Conservation (phyloP, 1,139 yeast species). For the Suhomyces bribrorum region DNA sequence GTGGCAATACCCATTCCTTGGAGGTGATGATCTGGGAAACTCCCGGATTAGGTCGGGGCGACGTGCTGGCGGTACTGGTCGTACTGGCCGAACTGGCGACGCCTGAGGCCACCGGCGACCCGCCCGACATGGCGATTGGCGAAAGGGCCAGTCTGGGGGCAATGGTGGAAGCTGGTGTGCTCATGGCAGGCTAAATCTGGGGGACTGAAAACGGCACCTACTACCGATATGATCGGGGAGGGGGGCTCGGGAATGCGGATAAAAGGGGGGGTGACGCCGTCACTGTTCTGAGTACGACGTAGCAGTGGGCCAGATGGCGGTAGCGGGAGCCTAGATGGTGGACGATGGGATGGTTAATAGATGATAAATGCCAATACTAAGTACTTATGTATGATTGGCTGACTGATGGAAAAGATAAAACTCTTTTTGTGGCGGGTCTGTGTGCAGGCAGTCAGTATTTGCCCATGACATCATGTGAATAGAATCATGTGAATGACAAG, state of each 20-base stretch:
- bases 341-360: too few relatives aligned
- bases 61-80: neutral
- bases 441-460: too few relatives aligned
- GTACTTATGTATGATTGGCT: slow-evolving; percentile 9
- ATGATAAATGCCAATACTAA: too few relatives aligned
- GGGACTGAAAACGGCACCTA: neutral
- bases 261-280: too few relatives aligned
- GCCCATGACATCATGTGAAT: too few relatives aligned
- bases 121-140: slow-evolving; percentile 26
- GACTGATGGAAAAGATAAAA: slow-evolving; percentile 28
- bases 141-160: slow-evolving; percentile 45
- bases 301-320: too few relatives aligned
- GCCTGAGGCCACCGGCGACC: slow-evolving; percentile 7
- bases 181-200: slow-evolving; percentile 5
- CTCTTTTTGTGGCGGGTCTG: slow-evolving; percentile 9
- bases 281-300: too few relatives aligned
- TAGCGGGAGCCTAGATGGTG: too few relatives aligned
- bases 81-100: neutral
- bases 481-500: too few relatives aligned
- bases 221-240: too few relatives aligned
- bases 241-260: too few relatives aligned
- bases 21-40: slow-evolving; percentile 61
- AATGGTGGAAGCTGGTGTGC: slow-evolving; percentile 15
- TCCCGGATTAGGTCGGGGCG: slow-evolving; percentile 3
- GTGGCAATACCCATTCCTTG: slow-evolving; percentile 90